Percentiles rank a stretch among this genome's conserved stretches.
phyloP scores from a whole-genome alignment of 2,329 filamentous ascomycete species.

The Erysiphe pisi region DNA sequence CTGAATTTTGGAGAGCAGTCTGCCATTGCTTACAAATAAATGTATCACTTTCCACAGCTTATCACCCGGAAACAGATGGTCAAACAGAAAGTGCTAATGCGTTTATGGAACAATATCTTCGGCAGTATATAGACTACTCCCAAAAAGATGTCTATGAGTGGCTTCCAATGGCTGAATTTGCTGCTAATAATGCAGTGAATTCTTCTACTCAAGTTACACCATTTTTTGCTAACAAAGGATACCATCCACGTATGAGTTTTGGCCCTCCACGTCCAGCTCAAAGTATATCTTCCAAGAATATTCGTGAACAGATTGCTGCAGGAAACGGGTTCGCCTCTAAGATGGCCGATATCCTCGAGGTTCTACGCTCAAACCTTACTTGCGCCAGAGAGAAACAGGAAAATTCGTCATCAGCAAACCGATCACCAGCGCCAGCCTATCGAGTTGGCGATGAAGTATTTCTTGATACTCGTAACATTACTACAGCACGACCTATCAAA shows the following conservation, averaged over 20 bases:
- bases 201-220: constrained; percentile 28
- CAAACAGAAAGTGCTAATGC: constrained; percentile 31
- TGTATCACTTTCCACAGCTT: constrained; percentile 9
- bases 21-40: constrained; percentile 28
- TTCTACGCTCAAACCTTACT: not conserved
- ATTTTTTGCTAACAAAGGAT: constrained; percentile 30
- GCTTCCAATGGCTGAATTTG: constrained; percentile 30
- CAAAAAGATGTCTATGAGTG: constrained; percentile 30
- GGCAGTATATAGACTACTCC: constrained; percentile 29
- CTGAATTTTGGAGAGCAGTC: constrained; percentile 30
- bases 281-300: not conserved
- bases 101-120: constrained; percentile 28
- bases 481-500: constrained; percentile 17
- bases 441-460: not conserved
- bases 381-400: not conserved
- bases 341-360: not conserved
- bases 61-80: not conserved
- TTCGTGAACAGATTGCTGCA: not conserved
- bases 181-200: constrained; percentile 30
- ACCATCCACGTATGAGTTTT: constrained; percentile 27
- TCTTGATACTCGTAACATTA: constrained; percentile 23
- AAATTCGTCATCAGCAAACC: not conserved
- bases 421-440: constrained; percentile 11
- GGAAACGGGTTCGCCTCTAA: not conserved
- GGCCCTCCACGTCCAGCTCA: not conserved